Conservation (phyloP, 2,329 filamentous ascomycete species). For the Verticillium tricorpus region DNA sequence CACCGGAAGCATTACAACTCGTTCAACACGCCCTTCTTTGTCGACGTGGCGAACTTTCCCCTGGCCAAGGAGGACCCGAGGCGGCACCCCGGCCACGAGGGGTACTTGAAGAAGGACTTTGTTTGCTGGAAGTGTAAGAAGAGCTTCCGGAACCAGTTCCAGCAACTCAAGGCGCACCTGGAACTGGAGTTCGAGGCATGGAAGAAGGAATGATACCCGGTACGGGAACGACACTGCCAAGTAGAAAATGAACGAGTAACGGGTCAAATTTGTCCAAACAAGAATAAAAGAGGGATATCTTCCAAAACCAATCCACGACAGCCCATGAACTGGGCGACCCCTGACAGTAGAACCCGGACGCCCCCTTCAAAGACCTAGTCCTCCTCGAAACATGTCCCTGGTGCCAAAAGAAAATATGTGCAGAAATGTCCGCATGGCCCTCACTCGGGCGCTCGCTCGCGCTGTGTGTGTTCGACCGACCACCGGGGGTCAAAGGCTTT, state of each 20-base stretch:
- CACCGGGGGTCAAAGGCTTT: no score
- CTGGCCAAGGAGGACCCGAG: slow-evolving; percentile 61
- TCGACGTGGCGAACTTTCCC: slow-evolving; percentile 76
- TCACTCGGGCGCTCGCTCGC: not conserved
- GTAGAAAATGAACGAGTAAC: not conserved
- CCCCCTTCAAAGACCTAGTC: not conserved
- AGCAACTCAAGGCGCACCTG: slow-evolving; percentile 70
- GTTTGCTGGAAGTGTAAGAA: slow-evolving; percentile 79
- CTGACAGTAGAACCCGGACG: not conserved
- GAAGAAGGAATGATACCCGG: slow-evolving; percentile 52
- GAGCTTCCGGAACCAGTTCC: slow-evolving; percentile 71
- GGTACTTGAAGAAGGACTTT: slow-evolving; percentile 63
- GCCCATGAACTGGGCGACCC: not conserved
- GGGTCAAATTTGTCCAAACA: not conserved
- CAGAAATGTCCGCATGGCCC: not conserved
- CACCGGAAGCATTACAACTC: slow-evolving; percentile 89
- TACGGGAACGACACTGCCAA: not conserved
- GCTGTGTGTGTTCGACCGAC: no score
- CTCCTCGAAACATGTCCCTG: not conserved
- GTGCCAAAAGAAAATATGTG: not conserved
- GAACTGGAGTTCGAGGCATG: slow-evolving; percentile 70
- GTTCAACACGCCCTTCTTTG: slow-evolving; percentile 81
- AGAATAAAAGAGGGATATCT: not conserved
- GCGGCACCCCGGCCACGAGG: slow-evolving; percentile 47
- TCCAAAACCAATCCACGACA: not conserved